Evolutionary conservation across 768 basidiomycete species (phyloP).

Genomic region (Xerocomellus amylosporus): DNA sequence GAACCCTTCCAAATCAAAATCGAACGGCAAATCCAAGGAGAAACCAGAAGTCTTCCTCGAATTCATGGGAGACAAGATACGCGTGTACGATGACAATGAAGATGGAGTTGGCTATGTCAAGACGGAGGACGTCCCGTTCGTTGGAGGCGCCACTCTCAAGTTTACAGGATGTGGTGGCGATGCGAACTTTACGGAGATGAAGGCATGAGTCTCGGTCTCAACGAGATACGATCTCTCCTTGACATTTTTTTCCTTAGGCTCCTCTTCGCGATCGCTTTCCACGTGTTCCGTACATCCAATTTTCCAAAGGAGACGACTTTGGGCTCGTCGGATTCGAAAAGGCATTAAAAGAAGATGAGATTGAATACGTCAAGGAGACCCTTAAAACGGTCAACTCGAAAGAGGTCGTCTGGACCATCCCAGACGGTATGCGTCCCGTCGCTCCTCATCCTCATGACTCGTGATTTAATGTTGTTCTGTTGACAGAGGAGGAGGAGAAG

Average conservation of each 20-base stretch:
- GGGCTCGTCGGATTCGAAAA: constrained; percentile 60
- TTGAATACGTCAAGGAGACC: constrained; percentile 62
- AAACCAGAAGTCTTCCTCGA: constrained; percentile 67
- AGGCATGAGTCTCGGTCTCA: constrained; percentile 29
- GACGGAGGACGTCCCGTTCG: constrained; percentile 41
- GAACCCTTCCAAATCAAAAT: constrained; percentile 34
- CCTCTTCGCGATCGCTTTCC: constrained; percentile 48
- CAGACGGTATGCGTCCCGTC: constrained; percentile 47
- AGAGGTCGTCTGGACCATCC: constrained; percentile 60
- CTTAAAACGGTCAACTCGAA: constrained; percentile 64
- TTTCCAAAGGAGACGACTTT: constrained; percentile 41
- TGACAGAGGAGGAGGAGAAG: constrained; percentile 67
- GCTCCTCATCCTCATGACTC: not conserved
- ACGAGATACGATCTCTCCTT: not conserved
- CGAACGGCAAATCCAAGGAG: constrained; percentile 36
- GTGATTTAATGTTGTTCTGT: not conserved
- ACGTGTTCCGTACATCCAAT: constrained; percentile 48
- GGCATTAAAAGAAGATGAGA: constrained; percentile 66
- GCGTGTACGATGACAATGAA: constrained; percentile 52
- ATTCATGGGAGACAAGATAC: constrained; percentile 68
- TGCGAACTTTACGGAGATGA: constrained; percentile 63
- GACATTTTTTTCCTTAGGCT: constrained; percentile 26
- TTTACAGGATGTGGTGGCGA: constrained; percentile 53
- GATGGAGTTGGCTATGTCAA: constrained; percentile 46
- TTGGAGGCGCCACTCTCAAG: constrained; percentile 45